Percentiles rank a stretch among this genome's conserved stretches.
These are phyloP conservation scores for Melastoma malabathricum DNA, from an alignment of 345 rosid genomes.

Conservation along the genomic window DNA sequence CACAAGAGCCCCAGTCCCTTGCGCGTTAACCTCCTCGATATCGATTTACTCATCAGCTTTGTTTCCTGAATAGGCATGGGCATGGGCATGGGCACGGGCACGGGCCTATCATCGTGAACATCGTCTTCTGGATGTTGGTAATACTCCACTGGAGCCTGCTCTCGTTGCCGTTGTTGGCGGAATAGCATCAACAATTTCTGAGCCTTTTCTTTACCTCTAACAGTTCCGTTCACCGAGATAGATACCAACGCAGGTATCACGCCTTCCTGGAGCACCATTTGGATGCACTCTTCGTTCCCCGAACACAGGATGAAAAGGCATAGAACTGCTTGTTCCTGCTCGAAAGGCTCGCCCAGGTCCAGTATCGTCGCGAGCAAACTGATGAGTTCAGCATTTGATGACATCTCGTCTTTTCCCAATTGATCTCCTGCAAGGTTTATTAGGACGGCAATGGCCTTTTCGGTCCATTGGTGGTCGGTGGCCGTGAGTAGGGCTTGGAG, in stretches of 20 bases:
- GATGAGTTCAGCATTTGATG: conserved; percentile 50
- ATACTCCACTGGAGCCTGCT: conserved; percentile 28
- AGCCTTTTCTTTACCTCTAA: conserved; percentile 75
- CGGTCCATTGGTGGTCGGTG: conserved; percentile 52
- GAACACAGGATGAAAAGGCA: conserved; percentile 65
- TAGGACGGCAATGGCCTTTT: conserved; percentile 66
- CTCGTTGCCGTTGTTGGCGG: conserved; percentile 81
- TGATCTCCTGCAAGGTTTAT: conserved; percentile 52
- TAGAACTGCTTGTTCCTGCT: conserved; percentile 79
- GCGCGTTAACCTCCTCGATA: conserved; percentile 57
- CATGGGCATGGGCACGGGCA: no score
- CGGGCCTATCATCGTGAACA: conserved; percentile 10
- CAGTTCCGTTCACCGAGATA: conserved; percentile 75
- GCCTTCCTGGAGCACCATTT: conserved; percentile 88
- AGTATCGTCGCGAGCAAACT: conserved; percentile 47
- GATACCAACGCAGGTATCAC: conserved; percentile 91
- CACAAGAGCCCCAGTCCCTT: conserved; percentile 67
- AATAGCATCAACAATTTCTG: conserved; percentile 84
- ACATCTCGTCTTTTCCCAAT: conserved; percentile 58
- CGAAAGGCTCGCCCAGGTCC: conserved; percentile 52
- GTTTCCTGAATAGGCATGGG: conserved; percentile 40
- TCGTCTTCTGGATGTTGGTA: no score
- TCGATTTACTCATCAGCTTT: conserved; percentile 49
- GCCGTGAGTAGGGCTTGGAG: conserved; percentile 51
- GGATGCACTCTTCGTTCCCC: conserved; percentile 64